phyloP scores from a whole-genome alignment of 371 early-diverging fungal species.

The Sporodiniella umbellata region DNA sequence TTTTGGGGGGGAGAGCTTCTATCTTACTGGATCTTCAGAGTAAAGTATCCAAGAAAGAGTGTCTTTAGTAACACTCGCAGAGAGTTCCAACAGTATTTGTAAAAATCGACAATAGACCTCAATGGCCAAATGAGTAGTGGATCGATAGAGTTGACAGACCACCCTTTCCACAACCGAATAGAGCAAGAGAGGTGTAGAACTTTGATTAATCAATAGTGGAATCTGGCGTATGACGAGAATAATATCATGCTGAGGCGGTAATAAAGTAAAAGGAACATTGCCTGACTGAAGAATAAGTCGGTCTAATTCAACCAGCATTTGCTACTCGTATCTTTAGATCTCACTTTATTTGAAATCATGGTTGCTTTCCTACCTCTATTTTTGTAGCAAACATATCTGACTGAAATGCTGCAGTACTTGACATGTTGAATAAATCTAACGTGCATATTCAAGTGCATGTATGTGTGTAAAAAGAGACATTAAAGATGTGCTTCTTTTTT shows the following conservation, averaged over 20 bases:
- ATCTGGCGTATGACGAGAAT: constrained; percentile 73
- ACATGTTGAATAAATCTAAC: constrained; percentile 13
- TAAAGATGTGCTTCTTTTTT: too few relatives aligned
- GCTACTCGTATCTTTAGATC: constrained; percentile 14
- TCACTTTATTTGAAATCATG: background rate
- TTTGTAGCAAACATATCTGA: constrained; percentile 17
- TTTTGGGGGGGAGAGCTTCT: too few relatives aligned
- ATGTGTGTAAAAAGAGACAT: too few relatives aligned
- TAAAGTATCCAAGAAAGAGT: constrained; percentile 86
- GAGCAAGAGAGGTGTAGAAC: constrained; percentile 55
- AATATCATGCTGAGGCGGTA: constrained; percentile 83
- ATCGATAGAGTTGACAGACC: constrained; percentile 75
- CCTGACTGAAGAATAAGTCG: constrained; percentile 61
- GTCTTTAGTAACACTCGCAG: constrained; percentile 75
- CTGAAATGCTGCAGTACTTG: constrained; percentile 2
- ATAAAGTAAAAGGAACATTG: constrained; percentile 54
- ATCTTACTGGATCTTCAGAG: constrained; percentile 77
- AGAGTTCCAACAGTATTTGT: constrained; percentile 76
- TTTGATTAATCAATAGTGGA: constrained; percentile 60
- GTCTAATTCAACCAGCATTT: constrained; percentile 75
- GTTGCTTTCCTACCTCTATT: constrained; percentile 26
- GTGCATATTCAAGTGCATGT: background rate
- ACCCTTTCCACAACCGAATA: constrained; percentile 81
- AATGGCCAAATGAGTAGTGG: constrained; percentile 68
- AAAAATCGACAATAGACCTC: constrained; percentile 83